Evolutionary conservation across 2,329 filamentous ascomycete genomes (phyloP), one percentile per base, ranked within the genome.

Genomic region (Colletotrichum horii): DNA sequence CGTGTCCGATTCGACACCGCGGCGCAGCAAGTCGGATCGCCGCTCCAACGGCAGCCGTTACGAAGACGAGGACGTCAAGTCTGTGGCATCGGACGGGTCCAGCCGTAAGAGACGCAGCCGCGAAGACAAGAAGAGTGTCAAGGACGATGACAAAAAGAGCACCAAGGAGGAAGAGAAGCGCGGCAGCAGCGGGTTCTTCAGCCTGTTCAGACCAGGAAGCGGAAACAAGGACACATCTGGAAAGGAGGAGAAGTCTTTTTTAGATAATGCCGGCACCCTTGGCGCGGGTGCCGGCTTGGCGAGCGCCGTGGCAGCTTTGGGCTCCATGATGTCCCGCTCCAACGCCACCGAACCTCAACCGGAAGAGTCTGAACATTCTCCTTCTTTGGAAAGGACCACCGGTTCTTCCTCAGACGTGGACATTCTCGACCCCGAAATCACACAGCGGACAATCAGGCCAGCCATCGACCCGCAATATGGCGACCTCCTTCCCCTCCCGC

Each of bases 251-350:
- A 85, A 86, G 83, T 84, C 89, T 93, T 93, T 93, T 93, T 93
- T 93, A 93, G 92, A 85, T 93, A 91, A 90, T 88, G 90, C 92
- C 91, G 91, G 87, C 89, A 93, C 89, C 89, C 87, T 90, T 91
- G 91, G 91, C 91, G 90, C 89, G 88, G 91, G 91, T 93, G 91
- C 87, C 91, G 91, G 92, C 89, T 82, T 90, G 84, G 88, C 87
- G 86, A 87, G 88, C 84, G 87, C 85, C 82, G 87, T 84, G 78
- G 84, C 84, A 80, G 85, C 83, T 75, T 78, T 84, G 78, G 81
- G 83, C 80, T 83, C 84, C 80, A 81, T 84, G 80, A 81, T 82
- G 79, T 81, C 83, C 82, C 85, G 83, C 80, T 83, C 84, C 72
- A 85, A 89, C 82, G 88, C 88, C 87, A 83, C 84, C 83, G 86